Percentiles rank a stretch among this genome's conserved stretches.
These are phyloP conservation scores for Ophiostoma angusticollis DNA, from an alignment of 2,329 filamentous ascomycete species.

Conservation along the genomic window DNA sequence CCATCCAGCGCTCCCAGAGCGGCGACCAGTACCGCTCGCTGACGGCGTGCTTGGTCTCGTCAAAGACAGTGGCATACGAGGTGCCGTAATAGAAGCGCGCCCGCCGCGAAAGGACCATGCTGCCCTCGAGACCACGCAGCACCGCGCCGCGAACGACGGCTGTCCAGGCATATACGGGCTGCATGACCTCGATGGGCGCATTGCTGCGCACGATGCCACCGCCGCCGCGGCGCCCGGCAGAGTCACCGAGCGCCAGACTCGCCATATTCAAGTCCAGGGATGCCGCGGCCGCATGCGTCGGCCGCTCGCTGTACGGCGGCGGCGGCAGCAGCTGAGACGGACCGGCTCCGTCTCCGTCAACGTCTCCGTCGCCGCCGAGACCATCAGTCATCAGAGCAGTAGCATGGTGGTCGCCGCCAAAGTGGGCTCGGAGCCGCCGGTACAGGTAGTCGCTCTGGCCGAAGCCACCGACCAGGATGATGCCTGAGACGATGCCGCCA, in stretches of 20 bases:
- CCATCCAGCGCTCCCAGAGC: slow-evolving; percentile 73
- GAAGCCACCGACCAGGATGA: slow-evolving; percentile 71
- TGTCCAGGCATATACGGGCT: slow-evolving; percentile 72
- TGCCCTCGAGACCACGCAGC: slow-evolving; percentile 60
- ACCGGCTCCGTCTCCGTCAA: background rate
- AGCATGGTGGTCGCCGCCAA: slow-evolving; percentile 41
- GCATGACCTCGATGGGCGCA: slow-evolving; percentile 61
- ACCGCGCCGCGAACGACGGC: slow-evolving; percentile 69
- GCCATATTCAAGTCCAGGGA: background rate
- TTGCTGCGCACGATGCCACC: background rate
- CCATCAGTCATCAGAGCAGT: too few species aligned
- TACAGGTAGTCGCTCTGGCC: slow-evolving; percentile 70
- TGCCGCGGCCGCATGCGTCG: slow-evolving; percentile 43
- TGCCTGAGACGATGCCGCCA: slow-evolving; percentile 54
- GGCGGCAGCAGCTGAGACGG: slow-evolving; percentile 28
- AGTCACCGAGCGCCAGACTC: background rate
- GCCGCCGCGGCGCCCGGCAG: background rate
- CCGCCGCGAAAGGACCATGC: slow-evolving; percentile 63
- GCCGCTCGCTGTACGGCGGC: slow-evolving; percentile 54
- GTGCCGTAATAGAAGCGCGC: slow-evolving; percentile 69
- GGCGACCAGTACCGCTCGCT: slow-evolving; percentile 68
- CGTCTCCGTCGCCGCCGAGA: background rate
- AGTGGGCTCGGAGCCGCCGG: slow-evolving; percentile 55
- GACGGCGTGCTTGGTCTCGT: slow-evolving; percentile 60
- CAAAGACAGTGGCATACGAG: slow-evolving; percentile 69